Conservation (phyloP, 495 filamentous ascomycete genomes). For the Thozetella sp. region DNA sequence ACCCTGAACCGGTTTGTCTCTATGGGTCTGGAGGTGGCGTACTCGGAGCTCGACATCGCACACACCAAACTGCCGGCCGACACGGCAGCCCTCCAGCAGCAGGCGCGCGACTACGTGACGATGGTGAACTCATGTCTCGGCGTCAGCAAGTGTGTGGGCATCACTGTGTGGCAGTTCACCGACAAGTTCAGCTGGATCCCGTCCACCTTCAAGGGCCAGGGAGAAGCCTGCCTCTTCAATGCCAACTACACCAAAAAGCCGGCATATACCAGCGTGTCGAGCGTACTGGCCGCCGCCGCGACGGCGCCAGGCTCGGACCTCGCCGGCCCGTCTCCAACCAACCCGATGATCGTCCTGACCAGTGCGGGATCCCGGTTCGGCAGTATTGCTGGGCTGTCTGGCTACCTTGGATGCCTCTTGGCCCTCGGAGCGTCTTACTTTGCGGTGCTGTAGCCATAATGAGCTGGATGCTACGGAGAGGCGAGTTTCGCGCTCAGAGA, state of each 20-base stretch:
- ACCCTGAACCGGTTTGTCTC: slow-evolving; percentile 38
- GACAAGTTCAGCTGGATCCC: slow-evolving; percentile 58
- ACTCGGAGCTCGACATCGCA: slow-evolving; percentile 62
- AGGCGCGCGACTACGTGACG: slow-evolving; percentile 53
- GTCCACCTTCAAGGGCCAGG: slow-evolving; percentile 48
- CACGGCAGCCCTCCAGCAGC: slow-evolving; percentile 39
- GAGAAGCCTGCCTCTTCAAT: slow-evolving; percentile 52
- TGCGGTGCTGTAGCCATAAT: too few species aligned
- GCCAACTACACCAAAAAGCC: slow-evolving; percentile 48
- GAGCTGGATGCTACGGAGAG: too few species aligned
- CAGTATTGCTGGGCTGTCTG: neutral
- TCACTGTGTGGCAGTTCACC: slow-evolving; percentile 65
- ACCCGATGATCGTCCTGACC: neutral
- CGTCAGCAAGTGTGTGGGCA: slow-evolving; percentile 52
- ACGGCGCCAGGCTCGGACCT: neutral
- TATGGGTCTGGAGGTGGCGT: slow-evolving; percentile 51
- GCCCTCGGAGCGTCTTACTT: too few species aligned
- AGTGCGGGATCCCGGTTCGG: neutral
- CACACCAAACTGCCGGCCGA: slow-evolving; percentile 30
- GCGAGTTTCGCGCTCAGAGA: too few species aligned
- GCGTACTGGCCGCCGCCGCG: slow-evolving; percentile 19
- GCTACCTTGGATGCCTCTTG: neutral
- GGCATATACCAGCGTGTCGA: slow-evolving; percentile 39
- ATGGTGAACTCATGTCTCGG: slow-evolving; percentile 54
- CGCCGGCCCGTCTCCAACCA: neutral